Evolutionary conservation across 2,329 filamentous ascomycete genomes (phyloP).

Genomic region (Cordyceps javanica): DNA sequence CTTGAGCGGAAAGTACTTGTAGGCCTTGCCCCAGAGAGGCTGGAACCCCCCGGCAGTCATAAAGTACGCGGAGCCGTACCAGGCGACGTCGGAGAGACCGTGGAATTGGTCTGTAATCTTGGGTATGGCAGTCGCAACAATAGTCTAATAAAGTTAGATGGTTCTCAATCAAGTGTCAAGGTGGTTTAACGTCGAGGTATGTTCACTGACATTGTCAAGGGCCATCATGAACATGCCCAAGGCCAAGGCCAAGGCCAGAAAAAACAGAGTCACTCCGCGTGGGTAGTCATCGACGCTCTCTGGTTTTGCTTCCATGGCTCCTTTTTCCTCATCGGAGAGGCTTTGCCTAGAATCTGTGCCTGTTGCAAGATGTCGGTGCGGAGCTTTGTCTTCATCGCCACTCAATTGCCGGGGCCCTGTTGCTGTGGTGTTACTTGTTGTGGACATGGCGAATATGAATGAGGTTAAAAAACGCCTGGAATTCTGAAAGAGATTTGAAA

Average conservation of each 20-base stretch:
- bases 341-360: not conserved
- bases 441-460: not conserved
- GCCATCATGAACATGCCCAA: constrained; percentile 1
- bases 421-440: not conserved
- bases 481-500: not conserved
- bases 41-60: constrained; percentile 23
- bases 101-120: constrained; percentile 34
- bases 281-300: not conserved
- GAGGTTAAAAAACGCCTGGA: not conserved
- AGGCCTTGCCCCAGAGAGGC: constrained; percentile 22
- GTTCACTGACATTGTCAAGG: not conserved
- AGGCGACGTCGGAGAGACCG: constrained; percentile 35
- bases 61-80: constrained; percentile 41
- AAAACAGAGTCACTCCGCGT: not conserved
- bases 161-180: not conserved
- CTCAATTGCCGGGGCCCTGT: not conserved
- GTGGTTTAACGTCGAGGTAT: not conserved
- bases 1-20: constrained; percentile 33
- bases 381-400: not conserved
- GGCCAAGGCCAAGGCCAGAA: not conserved
- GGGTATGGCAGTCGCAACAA: constrained; percentile 38
- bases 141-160: constrained; percentile 23
- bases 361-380: not conserved
- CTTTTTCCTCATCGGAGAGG: not conserved
- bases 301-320: not conserved